Conservation (phyloP, 2,329 filamentous ascomycete species). For the Fusarium concolor region DNA sequence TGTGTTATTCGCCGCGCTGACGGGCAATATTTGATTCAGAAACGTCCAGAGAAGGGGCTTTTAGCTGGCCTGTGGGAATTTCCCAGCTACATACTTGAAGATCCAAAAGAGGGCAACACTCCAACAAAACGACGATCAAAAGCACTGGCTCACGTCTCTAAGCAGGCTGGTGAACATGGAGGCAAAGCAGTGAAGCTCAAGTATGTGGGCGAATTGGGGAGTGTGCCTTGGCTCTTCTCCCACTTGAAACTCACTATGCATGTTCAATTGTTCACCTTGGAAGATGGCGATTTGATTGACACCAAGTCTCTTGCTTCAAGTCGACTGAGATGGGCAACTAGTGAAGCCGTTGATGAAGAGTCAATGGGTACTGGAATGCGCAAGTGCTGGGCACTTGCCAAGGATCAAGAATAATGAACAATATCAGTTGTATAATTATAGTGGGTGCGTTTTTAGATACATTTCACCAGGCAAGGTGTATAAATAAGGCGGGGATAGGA, state of each 20-base stretch:
- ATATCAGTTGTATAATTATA: slow-evolving; percentile 16
- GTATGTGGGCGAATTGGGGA: slow-evolving; percentile 59
- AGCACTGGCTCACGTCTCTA: slow-evolving; percentile 52
- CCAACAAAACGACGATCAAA: slow-evolving; percentile 51
- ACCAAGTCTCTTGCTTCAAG: slow-evolving; percentile 10
- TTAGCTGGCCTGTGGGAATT: slow-evolving; percentile 69
- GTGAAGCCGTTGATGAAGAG: slow-evolving; percentile 57
- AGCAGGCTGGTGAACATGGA: slow-evolving; percentile 38
- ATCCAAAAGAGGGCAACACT: slow-evolving; percentile 34
- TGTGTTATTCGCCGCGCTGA: slow-evolving; percentile 62
- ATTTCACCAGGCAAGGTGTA: neutral
- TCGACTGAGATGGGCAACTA: slow-evolving; percentile 54
- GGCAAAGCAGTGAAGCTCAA: slow-evolving; percentile 36
- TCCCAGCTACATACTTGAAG: slow-evolving; percentile 57
- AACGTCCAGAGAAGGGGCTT: slow-evolving; percentile 65
- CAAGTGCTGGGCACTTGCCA: slow-evolving; percentile 64
- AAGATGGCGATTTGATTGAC: slow-evolving; percentile 11
- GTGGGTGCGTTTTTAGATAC: neutral
- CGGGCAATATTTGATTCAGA: slow-evolving; percentile 60
- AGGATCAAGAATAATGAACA: slow-evolving; percentile 36
- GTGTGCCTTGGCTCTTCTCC: slow-evolving; percentile 68
- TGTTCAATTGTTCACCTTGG: slow-evolving; percentile 62
- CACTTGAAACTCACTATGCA: slow-evolving; percentile 69
- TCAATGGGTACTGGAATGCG: slow-evolving; percentile 71
- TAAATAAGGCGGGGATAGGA: neutral